Base-by-base conservation (phyloP, 2,329 filamentous ascomycete species). In the Zasmidium angulare region DNA sequence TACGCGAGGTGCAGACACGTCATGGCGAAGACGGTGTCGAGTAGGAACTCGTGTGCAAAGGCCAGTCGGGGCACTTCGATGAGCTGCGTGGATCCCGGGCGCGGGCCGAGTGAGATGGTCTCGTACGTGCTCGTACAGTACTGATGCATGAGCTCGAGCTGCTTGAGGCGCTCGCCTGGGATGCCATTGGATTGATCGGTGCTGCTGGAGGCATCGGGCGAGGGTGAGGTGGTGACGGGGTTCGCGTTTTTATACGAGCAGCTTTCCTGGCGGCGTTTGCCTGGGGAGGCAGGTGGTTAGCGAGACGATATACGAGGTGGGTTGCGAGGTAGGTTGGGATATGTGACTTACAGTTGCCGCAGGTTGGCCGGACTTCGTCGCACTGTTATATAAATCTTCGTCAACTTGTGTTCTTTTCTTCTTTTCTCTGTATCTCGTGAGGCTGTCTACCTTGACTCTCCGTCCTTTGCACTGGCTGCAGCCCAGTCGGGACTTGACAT, bases 391-490 rank as follows among this genome's bases (percentile, higher is more conserved):
- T 40, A n/a, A 11, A 20, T 11, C 26, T 6, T 20, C 24, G 17
- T 58, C 50, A 53, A 36, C 40, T 10, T 20, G n/a, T 20, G 23
- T 19, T 19, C 52, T 19, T 47, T 54, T 20, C 52, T 17, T 46
- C 23, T 47, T 43, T 46, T 50, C 11, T 3, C n/a, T n/a, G n/a
- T 29, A 4, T 29, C 26, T 29, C 26, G 11, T 29, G 11, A 29
- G 26, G 26, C 26, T 29, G 26, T 61, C 47, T 52, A 66, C 66
- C 63, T 70, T 70, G 23, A 70, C 68, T 50, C 68, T 60, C 23
- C 68, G 60, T 17, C 62, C 58, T 23, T 70, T 70, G 63, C 68
- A 70, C 29, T 68, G 66, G 9, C 60, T 58, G 55, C 67, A 69
- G 17, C 67, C 68, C 29, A 65, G 59, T 23, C 68, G 61, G 49